phyloP scores from a whole-genome alignment of 164 flowering plant species.

The Macadamia tetraphylla region DNA sequence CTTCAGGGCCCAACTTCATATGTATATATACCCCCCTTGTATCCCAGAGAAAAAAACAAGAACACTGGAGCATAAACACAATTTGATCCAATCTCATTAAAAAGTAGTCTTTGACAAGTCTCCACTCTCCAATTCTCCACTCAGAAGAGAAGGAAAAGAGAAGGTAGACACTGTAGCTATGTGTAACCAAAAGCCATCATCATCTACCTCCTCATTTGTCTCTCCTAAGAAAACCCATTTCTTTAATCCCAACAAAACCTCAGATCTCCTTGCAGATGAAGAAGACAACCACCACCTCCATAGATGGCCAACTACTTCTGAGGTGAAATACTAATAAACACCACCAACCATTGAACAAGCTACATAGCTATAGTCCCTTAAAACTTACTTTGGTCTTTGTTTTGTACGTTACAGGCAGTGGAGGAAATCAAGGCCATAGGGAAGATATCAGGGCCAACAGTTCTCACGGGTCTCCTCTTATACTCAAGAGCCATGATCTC shows the following conservation, averaged over 20 bases:
- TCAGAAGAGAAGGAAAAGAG: too few species aligned
- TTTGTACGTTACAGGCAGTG: conserved; percentile 14
- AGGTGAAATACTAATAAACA: conserved; percentile 6
- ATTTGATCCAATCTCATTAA: conserved; percentile 5
- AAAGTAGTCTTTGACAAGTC: not conserved
- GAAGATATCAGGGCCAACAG: conserved; percentile 22
- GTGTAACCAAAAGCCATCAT: conserved; percentile 16
- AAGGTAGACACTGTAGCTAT: not conserved
- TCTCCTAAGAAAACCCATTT: conserved; percentile 13
- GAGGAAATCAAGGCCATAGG: conserved; percentile 21
- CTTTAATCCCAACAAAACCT: conserved; percentile 10
- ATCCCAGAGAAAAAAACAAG: not conserved
- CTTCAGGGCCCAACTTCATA: not conserved
- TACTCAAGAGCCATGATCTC: conserved; percentile 26
- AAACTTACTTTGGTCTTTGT: not conserved
- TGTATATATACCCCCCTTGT: not conserved
- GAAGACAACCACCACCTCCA: conserved; percentile 5
- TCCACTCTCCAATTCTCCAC: not conserved
- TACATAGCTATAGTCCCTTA: not conserved
- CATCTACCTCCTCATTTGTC: conserved; percentile 9
- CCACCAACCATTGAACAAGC: not conserved
- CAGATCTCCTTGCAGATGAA: conserved; percentile 6
- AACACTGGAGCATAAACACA: not conserved
- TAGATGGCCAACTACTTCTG: conserved; percentile 20
- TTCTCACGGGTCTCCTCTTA: conserved; percentile 20